Evolutionary conservation across 139 green algal genomes (phyloP).

Genomic region (Chlamydomonas applanata): DNA sequence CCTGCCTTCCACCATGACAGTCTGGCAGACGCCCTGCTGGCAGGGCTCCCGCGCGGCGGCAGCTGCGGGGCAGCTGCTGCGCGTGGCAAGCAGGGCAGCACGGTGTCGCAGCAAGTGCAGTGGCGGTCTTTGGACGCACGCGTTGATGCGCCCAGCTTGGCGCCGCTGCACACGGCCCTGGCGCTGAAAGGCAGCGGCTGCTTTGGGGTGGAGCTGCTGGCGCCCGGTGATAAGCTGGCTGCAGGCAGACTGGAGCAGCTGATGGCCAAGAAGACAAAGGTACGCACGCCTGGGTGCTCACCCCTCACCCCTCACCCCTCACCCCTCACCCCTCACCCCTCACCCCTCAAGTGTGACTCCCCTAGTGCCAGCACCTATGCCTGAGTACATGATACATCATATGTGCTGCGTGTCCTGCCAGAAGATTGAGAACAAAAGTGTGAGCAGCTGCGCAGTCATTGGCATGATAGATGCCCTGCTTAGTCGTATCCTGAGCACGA

Average conservation of each 20-base stretch:
- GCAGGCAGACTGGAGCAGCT: constrained; percentile 47
- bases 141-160: constrained; percentile 18
- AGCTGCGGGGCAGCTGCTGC: background rate
- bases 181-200: constrained; percentile 7
- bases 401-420: no score
- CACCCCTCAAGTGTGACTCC: no score
- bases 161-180: constrained; percentile 14
- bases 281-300: background rate
- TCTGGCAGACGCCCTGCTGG: constrained; percentile 36
- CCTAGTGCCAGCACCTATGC: no score
- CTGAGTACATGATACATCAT: no score
- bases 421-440: no score
- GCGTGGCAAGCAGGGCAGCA: constrained; percentile 3
- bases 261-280: constrained; percentile 18
- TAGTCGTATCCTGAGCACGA: no score
- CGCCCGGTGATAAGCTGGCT: constrained; percentile 26
- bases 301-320: no score
- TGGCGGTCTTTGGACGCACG: constrained; percentile 30
- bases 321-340: no score
- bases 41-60: background rate
- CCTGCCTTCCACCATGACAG: constrained; percentile 46
- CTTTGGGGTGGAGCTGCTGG: constrained; percentile 27
- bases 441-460: no score
- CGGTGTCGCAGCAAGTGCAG: background rate
- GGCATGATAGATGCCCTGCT: no score